Evolutionary conservation across 1,139 yeast species (phyloP), one percentile per base, ranked within the genome.

Genomic region (Protomyces arabidopsidicola): DNA sequence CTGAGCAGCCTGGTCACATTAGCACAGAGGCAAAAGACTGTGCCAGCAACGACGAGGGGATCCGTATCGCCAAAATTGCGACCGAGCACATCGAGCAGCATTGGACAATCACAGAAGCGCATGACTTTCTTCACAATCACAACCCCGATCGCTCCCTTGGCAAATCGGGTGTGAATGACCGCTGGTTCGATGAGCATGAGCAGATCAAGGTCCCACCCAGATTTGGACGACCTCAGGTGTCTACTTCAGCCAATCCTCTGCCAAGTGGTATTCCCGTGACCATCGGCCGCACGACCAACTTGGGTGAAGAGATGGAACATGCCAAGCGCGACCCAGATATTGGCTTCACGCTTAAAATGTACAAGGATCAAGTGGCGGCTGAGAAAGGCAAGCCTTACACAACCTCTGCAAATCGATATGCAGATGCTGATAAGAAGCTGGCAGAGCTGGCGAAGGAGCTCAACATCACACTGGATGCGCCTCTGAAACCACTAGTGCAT

Each of bases 271-370:
- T 60, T 14, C 63, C 63, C 22, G 27, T 22, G 2, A 48, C 59
- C 22, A 45, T 60, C 24, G 53, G 36, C n/a, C 22, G 54, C 51
- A 53, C 63, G 12, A 53, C 59, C n/a, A 54, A 53, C 22, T 14
- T 42, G 5, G 58, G 39, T 10, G 62, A 58, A 42, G 62, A 58
- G 35, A 31, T 58, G 39, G 64, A 60, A 35, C 64, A 60, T 45
- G 64, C 64, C 10, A 60, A 60, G 54, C 27, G 64, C 4, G 64
- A 60, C 54, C 64, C 64, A 14, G 64, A 60, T 27, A 48, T 54
- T 16, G 59, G 59, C 10, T 60, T 60, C 18, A 36, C 36, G 24
- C 55, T 54, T 16, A 16, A 34, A 34, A 54, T 60, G 64, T 53
- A 55, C 54, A 60, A 60, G 50, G 64, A 55, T 36, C 38, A 22